Conservation (phyloP, 805 yeast genomes). For the Cyberlindnera americana region DNA sequence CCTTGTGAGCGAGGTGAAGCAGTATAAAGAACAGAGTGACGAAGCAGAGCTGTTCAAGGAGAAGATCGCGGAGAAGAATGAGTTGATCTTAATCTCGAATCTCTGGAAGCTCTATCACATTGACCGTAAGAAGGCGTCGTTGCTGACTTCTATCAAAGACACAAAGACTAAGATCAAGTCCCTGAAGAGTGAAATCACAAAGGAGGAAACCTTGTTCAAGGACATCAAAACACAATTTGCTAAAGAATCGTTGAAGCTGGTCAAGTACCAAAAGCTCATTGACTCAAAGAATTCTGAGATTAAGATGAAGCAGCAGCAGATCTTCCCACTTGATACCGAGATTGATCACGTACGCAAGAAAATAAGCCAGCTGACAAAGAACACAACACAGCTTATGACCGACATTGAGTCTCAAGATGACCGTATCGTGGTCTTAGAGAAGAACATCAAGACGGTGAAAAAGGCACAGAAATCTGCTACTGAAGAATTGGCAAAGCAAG, state of each 20-base stretch:
- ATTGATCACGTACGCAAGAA: constrained; percentile 46
- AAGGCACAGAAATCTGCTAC: constrained; percentile 40
- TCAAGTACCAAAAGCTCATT: constrained; percentile 38
- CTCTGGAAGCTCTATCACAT: constrained; percentile 66
- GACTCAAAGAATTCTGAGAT: constrained; percentile 35
- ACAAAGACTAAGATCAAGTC: constrained; percentile 29
- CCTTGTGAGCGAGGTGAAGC: constrained; percentile 68
- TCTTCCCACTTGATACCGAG: constrained; percentile 63
- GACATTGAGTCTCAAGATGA: constrained; percentile 53
- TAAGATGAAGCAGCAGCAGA: constrained; percentile 41
- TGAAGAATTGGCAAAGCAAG: constrained; percentile 29
- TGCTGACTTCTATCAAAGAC: constrained; percentile 25
- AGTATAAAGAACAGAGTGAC: constrained; percentile 68
- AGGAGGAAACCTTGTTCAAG: constrained; percentile 37
- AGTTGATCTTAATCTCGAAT: constrained; percentile 45
- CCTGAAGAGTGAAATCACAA: constrained; percentile 32
- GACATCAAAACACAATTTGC: constrained; percentile 42
- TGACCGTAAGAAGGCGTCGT: constrained; percentile 34
- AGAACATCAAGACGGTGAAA: constrained; percentile 45
- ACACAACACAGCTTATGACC: constrained; percentile 43
- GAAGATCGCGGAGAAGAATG: constrained; percentile 46
- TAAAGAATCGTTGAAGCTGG: constrained; percentile 40
- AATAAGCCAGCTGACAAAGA: constrained; percentile 41
- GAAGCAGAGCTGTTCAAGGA: constrained; percentile 67
- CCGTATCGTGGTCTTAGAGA: constrained; percentile 38